These are phyloP conservation scores for Pythium diclinum DNA, from an alignment of 352 stramenopile genomes.

Conservation along the genomic window DNA sequence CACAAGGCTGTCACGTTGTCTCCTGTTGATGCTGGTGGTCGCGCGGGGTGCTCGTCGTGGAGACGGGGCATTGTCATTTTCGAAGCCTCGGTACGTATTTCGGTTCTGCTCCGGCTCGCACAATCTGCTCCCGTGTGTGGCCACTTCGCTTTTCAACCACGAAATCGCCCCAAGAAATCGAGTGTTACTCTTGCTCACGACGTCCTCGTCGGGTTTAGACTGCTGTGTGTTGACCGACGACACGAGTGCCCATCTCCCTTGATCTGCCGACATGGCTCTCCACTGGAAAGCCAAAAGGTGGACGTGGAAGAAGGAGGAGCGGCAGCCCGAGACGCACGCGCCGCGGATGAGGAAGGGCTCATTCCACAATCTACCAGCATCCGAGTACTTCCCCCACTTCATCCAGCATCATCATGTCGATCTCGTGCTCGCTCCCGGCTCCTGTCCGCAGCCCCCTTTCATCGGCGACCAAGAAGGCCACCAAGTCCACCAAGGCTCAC, in stretches of 20 bases:
- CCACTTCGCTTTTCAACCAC: constrained; percentile 12
- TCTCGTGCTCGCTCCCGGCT: neutral
- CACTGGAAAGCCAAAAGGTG: neutral
- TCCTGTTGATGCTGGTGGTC: neutral
- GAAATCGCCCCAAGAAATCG: constrained; percentile 11
- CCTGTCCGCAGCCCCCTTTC: constrained; percentile 14
- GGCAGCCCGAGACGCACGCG: neutral
- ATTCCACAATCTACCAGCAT: constrained; percentile 38
- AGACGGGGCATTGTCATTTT: neutral
- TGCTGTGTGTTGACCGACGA: constrained; percentile 5
- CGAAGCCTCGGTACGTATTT: neutral
- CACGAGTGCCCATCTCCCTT: constrained; percentile 8
- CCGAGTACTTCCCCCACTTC: constrained; percentile 12
- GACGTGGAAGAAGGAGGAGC: neutral
- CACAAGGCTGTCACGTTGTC: neutral
- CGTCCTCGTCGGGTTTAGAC: neutral
- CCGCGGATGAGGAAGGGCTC: constrained; percentile 9
- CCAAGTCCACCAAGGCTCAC: constrained; percentile 10
- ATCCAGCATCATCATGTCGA: constrained; percentile 19
- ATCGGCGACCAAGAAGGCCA: constrained; percentile 15
- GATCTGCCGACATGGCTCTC: neutral
- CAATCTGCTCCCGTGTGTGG: constrained; percentile 19
- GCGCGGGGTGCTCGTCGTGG: neutral
- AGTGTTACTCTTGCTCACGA: constrained; percentile 21
- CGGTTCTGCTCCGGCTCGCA: constrained; percentile 14